Percentiles rank a stretch among this genome's conserved stretches.
phyloP scores from a whole-genome alignment of 2,329 filamentous ascomycete species.

The Chaetomium globosum region DNA sequence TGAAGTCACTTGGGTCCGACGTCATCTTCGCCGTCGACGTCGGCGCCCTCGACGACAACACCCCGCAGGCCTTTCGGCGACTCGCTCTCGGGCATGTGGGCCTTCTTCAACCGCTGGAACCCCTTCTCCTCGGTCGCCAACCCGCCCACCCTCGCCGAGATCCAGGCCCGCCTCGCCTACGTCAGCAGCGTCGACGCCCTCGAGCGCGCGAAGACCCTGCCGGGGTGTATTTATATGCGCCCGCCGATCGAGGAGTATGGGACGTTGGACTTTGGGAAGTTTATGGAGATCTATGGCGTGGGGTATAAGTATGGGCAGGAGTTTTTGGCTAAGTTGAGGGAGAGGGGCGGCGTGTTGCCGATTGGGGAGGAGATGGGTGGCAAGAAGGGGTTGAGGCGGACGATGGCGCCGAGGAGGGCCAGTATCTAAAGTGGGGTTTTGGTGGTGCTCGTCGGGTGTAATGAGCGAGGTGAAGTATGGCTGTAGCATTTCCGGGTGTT shows the following conservation, averaged over 20 bases:
- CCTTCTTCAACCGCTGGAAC: constrained; percentile 94
- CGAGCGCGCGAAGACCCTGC: constrained; percentile 86
- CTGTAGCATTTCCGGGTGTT: constrained; percentile 12
- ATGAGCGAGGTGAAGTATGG: background rate
- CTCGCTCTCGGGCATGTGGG: constrained; percentile 92
- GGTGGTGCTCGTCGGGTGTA: background rate
- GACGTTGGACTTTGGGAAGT: constrained; percentile 94
- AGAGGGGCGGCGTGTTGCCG: constrained; percentile 74
- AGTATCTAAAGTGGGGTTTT: constrained; percentile 59
- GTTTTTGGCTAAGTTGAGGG: constrained; percentile 74
- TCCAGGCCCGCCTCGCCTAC: constrained; percentile 91
- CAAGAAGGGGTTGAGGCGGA: constrained; percentile 74
- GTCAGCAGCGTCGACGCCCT: constrained; percentile 93
- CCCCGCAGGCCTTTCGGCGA: constrained; percentile 92
- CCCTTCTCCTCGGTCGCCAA: constrained; percentile 87
- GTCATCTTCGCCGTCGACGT: constrained; percentile 96
- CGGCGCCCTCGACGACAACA: constrained; percentile 86
- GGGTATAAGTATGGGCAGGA: constrained; percentile 85
- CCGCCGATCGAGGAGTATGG: constrained; percentile 92
- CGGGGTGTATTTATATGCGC: constrained; percentile 93
- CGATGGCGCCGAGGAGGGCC: constrained; percentile 76
- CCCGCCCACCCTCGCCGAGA: constrained; percentile 91
- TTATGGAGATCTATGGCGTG: constrained; percentile 92
- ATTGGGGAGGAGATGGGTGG: constrained; percentile 72
- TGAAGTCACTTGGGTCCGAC: constrained; percentile 91